A percentile compares a stretch with the other conserved stretches of the same genome.
phyloP scores from a whole-genome alignment of 2,329 filamentous ascomycete genomes.

The Colletotrichum navitas region DNA sequence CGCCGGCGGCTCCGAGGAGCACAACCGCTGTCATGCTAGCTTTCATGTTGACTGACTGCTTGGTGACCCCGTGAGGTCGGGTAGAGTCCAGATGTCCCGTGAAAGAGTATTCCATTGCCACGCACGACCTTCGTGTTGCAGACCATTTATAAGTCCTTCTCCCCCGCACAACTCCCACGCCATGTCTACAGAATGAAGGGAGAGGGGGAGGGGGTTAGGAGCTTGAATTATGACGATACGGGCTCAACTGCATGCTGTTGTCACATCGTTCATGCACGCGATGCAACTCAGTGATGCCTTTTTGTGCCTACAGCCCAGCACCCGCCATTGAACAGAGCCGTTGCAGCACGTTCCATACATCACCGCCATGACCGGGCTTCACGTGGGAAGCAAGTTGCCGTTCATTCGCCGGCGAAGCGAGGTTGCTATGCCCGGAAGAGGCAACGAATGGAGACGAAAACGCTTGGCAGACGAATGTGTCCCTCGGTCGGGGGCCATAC shows the following conservation, averaged over 20 bases:
- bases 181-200: neutral
- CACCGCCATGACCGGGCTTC: neutral
- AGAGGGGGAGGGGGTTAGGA: neutral
- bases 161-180: neutral
- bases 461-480: neutral
- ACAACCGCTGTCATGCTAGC: neutral
- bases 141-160: neutral
- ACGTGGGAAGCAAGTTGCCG: conserved; percentile 4
- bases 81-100: neutral
- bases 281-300: neutral
- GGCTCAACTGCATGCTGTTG: neutral
- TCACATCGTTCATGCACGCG: conserved; percentile 9
- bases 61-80: neutral
- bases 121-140: neutral
- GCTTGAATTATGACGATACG: neutral
- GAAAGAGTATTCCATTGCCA: neutral
- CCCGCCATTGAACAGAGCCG: neutral
- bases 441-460: no score
- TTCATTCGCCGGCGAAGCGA: neutral
- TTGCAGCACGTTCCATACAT: conserved; percentile 10
- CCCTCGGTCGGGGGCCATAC: no score
- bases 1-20: conserved; percentile 13
- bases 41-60: conserved; percentile 4
- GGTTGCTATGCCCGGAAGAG: neutral
- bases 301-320: neutral